Evolutionary conservation across 2,329 filamentous ascomycete species (phyloP).

Genomic region (Nothomitra cinnamomea): DNA sequence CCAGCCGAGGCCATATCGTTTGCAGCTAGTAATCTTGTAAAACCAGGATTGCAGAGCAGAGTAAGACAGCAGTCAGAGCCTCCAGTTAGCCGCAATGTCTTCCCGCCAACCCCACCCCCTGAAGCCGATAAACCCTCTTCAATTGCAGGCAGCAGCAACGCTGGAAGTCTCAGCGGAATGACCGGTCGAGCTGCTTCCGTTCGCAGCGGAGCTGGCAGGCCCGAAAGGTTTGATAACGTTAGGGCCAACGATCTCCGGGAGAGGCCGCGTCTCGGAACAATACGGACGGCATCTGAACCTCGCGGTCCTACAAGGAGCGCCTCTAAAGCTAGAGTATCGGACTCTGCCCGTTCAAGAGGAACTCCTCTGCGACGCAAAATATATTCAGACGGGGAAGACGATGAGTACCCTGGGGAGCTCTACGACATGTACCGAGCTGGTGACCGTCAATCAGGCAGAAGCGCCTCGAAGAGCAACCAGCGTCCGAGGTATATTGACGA

Average conservation of each 20-base stretch:
- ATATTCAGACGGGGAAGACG: constrained; percentile 34
- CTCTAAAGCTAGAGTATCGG: not conserved
- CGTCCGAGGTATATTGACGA: constrained; percentile 58
- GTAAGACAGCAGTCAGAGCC: constrained; percentile 70
- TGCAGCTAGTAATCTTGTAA: constrained; percentile 83
- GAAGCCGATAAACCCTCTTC: constrained; percentile 51
- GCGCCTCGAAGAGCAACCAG: constrained; percentile 15
- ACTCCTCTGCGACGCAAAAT: not conserved
- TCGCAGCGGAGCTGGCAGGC: constrained; percentile 22
- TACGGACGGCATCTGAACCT: constrained; percentile 34
- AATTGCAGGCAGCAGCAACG: not conserved
- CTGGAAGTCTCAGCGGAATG: constrained; percentile 16
- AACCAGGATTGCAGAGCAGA: constrained; percentile 62
- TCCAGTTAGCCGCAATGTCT: constrained; percentile 60
- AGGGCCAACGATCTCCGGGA: constrained; percentile 14
- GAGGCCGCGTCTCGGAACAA: constrained; percentile 28
- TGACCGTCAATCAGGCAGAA: constrained; percentile 18
- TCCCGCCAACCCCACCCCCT: constrained; percentile 95
- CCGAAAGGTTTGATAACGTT: not conserved
- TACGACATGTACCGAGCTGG: constrained; percentile 46
- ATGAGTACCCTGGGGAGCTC: constrained; percentile 40
- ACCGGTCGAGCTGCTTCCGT: constrained; percentile 32
- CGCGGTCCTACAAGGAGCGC: constrained; percentile 16
- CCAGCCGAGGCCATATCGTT: constrained; percentile 75
- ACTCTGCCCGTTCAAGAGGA: not conserved